Conservation (phyloP, 2,329 filamentous ascomycete genomes). For the Pseudogymnoascus sp. region DNA sequence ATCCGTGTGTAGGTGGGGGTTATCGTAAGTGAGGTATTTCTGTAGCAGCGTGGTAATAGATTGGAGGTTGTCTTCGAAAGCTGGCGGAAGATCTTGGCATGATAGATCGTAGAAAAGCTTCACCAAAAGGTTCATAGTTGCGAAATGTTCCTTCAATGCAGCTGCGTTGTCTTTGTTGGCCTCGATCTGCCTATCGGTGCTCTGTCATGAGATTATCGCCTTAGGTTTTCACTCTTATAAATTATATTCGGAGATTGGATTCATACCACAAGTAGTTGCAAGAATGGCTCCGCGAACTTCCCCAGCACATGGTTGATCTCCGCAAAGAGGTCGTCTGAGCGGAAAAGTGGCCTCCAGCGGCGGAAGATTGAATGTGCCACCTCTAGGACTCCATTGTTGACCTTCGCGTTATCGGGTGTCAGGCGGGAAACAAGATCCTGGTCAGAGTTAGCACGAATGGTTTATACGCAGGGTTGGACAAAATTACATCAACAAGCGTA, state of each 20-base stretch:
- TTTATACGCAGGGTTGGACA: background rate
- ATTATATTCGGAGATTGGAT: constrained; percentile 12
- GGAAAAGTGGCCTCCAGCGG: constrained; percentile 88
- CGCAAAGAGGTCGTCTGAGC: constrained; percentile 83
- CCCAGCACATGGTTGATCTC: constrained; percentile 94
- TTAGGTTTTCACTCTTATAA: constrained; percentile 6
- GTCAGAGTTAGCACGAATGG: constrained; percentile 16
- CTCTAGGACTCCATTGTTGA: constrained; percentile 91
- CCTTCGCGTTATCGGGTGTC: constrained; percentile 68
- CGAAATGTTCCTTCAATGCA: constrained; percentile 68
- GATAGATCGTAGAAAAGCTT: constrained; percentile 95
- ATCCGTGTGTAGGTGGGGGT: constrained; percentile 70
- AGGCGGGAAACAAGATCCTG: constrained; percentile 83
- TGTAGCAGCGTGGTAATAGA: constrained; percentile 73
- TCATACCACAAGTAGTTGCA: constrained; percentile 66
- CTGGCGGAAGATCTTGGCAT: constrained; percentile 90
- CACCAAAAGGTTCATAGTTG: constrained; percentile 77
- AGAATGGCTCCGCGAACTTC: constrained; percentile 77
- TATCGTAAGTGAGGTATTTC: constrained; percentile 89
- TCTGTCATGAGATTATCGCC: constrained; percentile 32
- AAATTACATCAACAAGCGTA: constrained; percentile 71
- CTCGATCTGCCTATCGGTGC: constrained; percentile 64
- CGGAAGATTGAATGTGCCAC: constrained; percentile 98
- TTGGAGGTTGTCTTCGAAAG: constrained; percentile 82
- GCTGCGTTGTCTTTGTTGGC: constrained; percentile 69